Percentiles rank a stretch among this genome's conserved stretches.
Evolutionary conservation across 495 filamentous ascomycete genomes (phyloP).

Genomic region (Emericellopsis terricola): DNA sequence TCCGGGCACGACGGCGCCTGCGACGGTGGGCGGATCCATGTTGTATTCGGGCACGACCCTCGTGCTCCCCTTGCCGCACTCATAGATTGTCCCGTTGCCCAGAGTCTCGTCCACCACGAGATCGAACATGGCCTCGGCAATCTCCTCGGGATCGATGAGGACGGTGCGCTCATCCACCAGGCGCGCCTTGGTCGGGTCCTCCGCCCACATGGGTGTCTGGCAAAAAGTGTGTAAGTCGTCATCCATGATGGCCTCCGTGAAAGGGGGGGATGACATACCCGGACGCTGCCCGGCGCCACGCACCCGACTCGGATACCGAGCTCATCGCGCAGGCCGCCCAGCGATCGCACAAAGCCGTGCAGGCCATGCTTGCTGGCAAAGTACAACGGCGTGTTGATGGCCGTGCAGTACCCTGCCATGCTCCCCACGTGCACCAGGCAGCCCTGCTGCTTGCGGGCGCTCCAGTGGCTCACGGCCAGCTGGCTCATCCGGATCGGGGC

Average conservation of each 20-base stretch:
- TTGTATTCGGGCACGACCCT: conserved; percentile 31
- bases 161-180: conserved; percentile 16
- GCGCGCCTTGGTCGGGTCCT: conserved; percentile 43
- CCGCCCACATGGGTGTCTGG: conserved; percentile 43
- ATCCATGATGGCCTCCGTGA: neutral
- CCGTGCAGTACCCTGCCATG: conserved; percentile 38
- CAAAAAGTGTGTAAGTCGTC: neutral
- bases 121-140: conserved; percentile 6
- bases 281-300: conserved; percentile 47
- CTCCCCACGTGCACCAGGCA: conserved; percentile 38
- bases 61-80: conserved; percentile 36
- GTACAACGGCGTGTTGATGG: conserved; percentile 36
- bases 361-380: conserved; percentile 43
- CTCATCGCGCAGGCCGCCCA: conserved; percentile 28
- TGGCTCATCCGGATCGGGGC: conserved; percentile 53
- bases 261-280: neutral
- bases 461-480: conserved; percentile 44
- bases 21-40: conserved; percentile 31
- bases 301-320: conserved; percentile 43
- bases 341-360: conserved; percentile 35
- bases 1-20: neutral
- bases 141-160: conserved; percentile 3
- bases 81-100: conserved; percentile 30
- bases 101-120: conserved; percentile 4
- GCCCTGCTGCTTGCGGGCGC: conserved; percentile 13